Evolutionary conservation across 495 filamentous ascomycete species (phyloP).

Genomic region (Endocarpon pusillum): DNA sequence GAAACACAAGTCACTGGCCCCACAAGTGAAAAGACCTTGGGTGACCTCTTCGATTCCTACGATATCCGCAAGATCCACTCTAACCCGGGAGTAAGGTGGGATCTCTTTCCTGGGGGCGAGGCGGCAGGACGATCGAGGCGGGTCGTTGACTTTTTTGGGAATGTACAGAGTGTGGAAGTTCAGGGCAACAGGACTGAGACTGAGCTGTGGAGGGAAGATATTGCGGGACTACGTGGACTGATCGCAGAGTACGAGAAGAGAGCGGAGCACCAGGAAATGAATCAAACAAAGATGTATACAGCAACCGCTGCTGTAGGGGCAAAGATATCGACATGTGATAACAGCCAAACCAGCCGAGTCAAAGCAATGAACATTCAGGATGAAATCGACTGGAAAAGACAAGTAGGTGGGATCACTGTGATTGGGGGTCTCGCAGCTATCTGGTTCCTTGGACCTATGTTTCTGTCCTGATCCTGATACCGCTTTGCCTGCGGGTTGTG

Average conservation of each 20-base stretch:
- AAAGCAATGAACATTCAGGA: conserved; percentile 47
- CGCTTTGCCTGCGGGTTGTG: too few relatives aligned
- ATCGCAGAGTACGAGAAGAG: conserved; percentile 31
- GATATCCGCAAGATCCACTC: conserved; percentile 89
- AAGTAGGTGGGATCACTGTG: conserved; percentile 43
- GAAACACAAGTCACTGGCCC: conserved; percentile 76
- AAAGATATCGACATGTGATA: conserved; percentile 11
- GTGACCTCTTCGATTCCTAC: conserved; percentile 89
- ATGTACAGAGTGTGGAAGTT: conserved; percentile 91
- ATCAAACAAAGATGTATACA: background rate
- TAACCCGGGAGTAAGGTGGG: conserved; percentile 80
- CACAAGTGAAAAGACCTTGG: conserved; percentile 68
- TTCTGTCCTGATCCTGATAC: too few relatives aligned
- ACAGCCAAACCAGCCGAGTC: conserved; percentile 19
- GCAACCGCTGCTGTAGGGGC: conserved; percentile 1
- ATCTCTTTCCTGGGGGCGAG: conserved; percentile 71
- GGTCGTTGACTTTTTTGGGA: conserved; percentile 95
- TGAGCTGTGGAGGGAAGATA: conserved; percentile 51
- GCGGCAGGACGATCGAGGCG: conserved; percentile 54
- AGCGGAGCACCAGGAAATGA: conserved; percentile 12
- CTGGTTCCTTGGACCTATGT: conserved; percentile 43
- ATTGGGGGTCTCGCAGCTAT: conserved; percentile 48
- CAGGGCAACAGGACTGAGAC: conserved; percentile 41
- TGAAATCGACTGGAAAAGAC: conserved; percentile 53
- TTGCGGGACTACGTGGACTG: conserved; percentile 47